A percentile compares a stretch with the other conserved stretches of the same genome.
Evolutionary conservation across 148 eudicot species (phyloP).

Genomic region (Persicaria tinctoria): DNA sequence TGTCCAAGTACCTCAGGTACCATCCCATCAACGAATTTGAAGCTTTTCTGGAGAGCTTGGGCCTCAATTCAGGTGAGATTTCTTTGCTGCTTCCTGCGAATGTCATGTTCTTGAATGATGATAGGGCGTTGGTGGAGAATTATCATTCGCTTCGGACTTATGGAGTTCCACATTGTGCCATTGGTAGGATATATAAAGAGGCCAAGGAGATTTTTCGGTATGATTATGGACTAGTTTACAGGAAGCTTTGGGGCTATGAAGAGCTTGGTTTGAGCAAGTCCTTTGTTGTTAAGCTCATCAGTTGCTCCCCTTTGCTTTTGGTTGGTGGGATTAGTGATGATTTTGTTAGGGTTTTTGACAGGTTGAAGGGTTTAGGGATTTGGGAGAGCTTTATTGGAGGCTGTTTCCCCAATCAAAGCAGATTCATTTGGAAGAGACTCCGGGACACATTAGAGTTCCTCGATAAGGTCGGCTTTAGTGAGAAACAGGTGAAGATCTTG

Average conservation of each 20-base stretch:
- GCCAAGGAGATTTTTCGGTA: constrained; percentile 32
- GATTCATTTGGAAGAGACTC: constrained; percentile 38
- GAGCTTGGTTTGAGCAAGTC: constrained; percentile 39
- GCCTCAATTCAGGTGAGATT: constrained; percentile 28
- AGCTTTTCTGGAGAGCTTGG: constrained; percentile 61
- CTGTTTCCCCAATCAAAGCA: constrained; percentile 24
- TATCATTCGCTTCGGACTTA: constrained; percentile 37
- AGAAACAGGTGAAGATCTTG: constrained; percentile 26
- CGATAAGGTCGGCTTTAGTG: constrained; percentile 34
- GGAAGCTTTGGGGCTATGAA: constrained; percentile 40
- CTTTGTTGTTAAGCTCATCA: constrained; percentile 36
- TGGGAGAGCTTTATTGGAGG: constrained; percentile 38
- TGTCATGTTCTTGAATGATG: constrained; percentile 39
- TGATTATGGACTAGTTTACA: constrained; percentile 25
- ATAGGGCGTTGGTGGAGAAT: constrained; percentile 35
- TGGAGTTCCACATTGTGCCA: constrained; percentile 41
- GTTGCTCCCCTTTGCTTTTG: constrained; percentile 36
- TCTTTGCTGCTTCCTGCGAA: constrained; percentile 27
- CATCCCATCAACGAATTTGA: constrained; percentile 55
- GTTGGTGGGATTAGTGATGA: constrained; percentile 24
- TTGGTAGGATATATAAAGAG: constrained; percentile 47
- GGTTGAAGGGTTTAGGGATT: constrained; percentile 31
- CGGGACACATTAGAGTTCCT: constrained; percentile 34
- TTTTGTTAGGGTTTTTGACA: constrained; percentile 26
- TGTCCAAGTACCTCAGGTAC: constrained; percentile 38